Conservation (phyloP, 345 rosid genomes). For the Hibiscus syriacus region DNA sequence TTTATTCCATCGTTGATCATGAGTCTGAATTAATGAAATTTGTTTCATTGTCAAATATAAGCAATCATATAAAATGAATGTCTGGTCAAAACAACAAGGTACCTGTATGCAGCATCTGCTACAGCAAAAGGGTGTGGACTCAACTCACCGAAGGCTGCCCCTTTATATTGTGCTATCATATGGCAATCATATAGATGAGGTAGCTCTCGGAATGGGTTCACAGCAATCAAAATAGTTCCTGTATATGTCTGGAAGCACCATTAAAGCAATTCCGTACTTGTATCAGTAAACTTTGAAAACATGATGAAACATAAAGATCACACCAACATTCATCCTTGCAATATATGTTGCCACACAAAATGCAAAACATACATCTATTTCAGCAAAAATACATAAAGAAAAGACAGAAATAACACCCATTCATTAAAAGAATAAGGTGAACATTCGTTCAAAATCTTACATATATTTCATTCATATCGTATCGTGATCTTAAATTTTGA, state of each 20-base stretch:
- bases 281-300: conserved; percentile 2
- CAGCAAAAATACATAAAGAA: conserved; percentile 15
- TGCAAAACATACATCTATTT: neutral
- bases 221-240: conserved; percentile 94
- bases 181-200: conserved; percentile 93
- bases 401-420: neutral
- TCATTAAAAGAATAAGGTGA: conserved; percentile 5
- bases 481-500: conserved; percentile 41
- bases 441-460: conserved; percentile 39
- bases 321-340: conserved; percentile 3
- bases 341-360: neutral
- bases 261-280: conserved; percentile 13
- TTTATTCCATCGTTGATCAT: conserved; percentile 87
- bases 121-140: conserved; percentile 99
- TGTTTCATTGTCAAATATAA: conserved; percentile 9
- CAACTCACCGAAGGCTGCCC: conserved; percentile 91
- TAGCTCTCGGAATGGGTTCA: conserved; percentile 84
- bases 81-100: conserved; percentile 10
- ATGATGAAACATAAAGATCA: conserved; percentile 9
- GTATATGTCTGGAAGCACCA: conserved; percentile 74
- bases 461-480: conserved; percentile 93
- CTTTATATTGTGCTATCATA: conserved; percentile 97
- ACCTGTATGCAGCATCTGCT: conserved; percentile 99
- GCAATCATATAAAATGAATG: conserved; percentile 6
- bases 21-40: conserved; percentile 45